These are phyloP conservation scores for Martiniozyma abietophila DNA, from an alignment of 805 yeast species.

Conservation along the genomic window DNA sequence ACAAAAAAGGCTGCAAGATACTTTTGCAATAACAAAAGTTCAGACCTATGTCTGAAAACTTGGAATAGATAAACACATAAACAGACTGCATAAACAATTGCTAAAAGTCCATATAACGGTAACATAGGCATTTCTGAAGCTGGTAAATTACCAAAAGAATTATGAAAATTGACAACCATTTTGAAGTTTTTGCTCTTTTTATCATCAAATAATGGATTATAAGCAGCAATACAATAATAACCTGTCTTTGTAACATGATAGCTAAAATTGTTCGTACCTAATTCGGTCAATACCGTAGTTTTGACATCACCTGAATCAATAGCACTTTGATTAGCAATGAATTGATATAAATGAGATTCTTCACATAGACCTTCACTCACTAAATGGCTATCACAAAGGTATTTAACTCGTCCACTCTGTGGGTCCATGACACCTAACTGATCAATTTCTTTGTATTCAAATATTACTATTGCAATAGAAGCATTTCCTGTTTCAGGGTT, in stretches of 20 bases:
- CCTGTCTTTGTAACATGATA: constrained; percentile 73
- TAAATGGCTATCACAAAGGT: constrained; percentile 69
- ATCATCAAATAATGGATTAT: constrained; percentile 29
- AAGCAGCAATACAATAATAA: constrained; percentile 83
- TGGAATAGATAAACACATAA: constrained; percentile 79
- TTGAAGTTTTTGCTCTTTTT: constrained; percentile 33
- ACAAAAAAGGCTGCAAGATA: constrained; percentile 81
- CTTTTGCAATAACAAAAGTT: constrained; percentile 81
- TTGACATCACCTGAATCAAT: constrained; percentile 41
- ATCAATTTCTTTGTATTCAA: constrained; percentile 73
- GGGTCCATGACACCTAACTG: constrained; percentile 48
- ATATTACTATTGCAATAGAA: constrained; percentile 58
- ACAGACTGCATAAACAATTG: constrained; percentile 74
- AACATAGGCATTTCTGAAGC: constrained; percentile 89
- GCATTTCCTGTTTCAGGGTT: constrained; percentile 32
- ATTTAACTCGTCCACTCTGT: constrained; percentile 37
- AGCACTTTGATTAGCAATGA: constrained; percentile 41
- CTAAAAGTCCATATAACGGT: constrained; percentile 78
- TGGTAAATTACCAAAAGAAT: constrained; percentile 82
- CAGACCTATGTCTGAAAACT: constrained; percentile 76
- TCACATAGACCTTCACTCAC: constrained; percentile 49
- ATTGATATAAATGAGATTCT: constrained; percentile 45
- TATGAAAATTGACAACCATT: constrained; percentile 75
- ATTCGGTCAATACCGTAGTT: constrained; percentile 43
- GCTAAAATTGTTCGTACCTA: constrained; percentile 51